These are phyloP conservation scores for Moesziomyces globuligerus DNA, from an alignment of 1,284 basidiomycete species.

Conservation along the genomic window DNA sequence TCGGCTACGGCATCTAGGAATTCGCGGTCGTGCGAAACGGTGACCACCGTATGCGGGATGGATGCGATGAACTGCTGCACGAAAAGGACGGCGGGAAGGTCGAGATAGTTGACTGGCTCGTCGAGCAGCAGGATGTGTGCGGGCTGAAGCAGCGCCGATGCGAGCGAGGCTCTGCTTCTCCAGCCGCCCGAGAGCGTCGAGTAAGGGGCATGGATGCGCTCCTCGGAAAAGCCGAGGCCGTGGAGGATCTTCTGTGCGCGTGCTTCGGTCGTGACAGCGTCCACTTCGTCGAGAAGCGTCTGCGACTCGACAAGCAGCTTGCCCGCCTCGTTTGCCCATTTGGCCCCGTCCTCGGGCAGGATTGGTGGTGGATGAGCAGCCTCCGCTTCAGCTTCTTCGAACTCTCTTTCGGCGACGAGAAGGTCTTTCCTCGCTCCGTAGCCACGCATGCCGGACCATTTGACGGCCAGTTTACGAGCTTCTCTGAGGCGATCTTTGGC, in stretches of 20 bases:
- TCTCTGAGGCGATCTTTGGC: constrained; percentile 69
- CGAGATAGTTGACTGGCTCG: constrained; percentile 70
- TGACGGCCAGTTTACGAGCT: constrained; percentile 72
- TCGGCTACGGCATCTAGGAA: constrained; percentile 76
- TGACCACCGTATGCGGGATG: constrained; percentile 72
- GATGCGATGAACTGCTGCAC: constrained; percentile 72
- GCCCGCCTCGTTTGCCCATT: constrained; percentile 60
- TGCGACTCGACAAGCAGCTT: constrained; percentile 67
- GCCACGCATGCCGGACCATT: constrained; percentile 75
- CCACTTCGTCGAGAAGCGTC: constrained; percentile 63
- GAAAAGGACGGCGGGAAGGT: constrained; percentile 68
- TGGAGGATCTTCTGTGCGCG: constrained; percentile 73
- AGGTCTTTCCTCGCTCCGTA: constrained; percentile 74
- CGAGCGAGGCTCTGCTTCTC: constrained; percentile 73
- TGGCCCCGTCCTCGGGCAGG: constrained; percentile 35
- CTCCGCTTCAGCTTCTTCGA: constrained; percentile 56
- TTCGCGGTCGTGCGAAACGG: constrained; percentile 77
- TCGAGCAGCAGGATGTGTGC: constrained; percentile 69
- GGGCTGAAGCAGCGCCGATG: constrained; percentile 69
- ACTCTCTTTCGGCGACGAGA: constrained; percentile 67
- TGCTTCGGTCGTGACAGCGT: constrained; percentile 71
- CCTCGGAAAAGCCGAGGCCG: constrained; percentile 75
- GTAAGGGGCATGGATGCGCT: constrained; percentile 71
- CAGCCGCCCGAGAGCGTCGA: constrained; percentile 76
- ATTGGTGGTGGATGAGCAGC: background rate